These are phyloP conservation scores for Wallacemonas collosoma DNA, from an alignment of 208 protist genomes.

Conservation along the genomic window DNA sequence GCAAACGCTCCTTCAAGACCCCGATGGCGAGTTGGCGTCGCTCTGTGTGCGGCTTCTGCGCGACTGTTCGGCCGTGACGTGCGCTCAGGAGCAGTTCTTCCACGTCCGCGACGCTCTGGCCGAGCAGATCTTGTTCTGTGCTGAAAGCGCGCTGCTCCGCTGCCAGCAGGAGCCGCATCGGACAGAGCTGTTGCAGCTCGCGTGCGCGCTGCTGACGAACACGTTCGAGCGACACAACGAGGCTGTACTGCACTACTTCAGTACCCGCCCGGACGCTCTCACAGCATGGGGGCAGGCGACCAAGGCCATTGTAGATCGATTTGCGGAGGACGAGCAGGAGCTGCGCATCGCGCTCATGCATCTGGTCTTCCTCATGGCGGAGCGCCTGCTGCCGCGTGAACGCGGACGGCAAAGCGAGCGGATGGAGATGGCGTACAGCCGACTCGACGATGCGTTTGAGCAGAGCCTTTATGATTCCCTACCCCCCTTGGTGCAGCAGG, in stretches of 20 bases:
- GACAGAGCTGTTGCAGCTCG: slow-evolving; percentile 51
- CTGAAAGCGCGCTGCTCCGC: slow-evolving; percentile 24
- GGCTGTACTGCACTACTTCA: slow-evolving; percentile 45
- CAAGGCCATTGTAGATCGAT: slow-evolving; percentile 40
- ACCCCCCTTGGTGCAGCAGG: background rate
- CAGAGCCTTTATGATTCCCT: background rate
- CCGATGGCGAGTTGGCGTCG: slow-evolving; percentile 29
- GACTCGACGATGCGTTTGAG: slow-evolving; percentile 18
- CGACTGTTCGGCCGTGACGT: slow-evolving; percentile 55
- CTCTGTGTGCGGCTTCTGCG: slow-evolving; percentile 56
- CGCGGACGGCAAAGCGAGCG: slow-evolving; percentile 10
- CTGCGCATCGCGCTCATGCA: slow-evolving; percentile 75
- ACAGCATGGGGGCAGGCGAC: slow-evolving; percentile 52
- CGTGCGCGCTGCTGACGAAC: slow-evolving; percentile 74
- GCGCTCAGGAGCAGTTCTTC: slow-evolving; percentile 52
- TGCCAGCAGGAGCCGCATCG: slow-evolving; percentile 20
- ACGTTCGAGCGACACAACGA: slow-evolving; percentile 75
- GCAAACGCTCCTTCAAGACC: slow-evolving; percentile 41
- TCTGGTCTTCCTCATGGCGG: slow-evolving; percentile 71
- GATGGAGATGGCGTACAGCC: slow-evolving; percentile 7
- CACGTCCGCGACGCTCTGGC: slow-evolving; percentile 43
- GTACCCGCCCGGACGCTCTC: slow-evolving; percentile 37
- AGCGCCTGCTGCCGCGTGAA: slow-evolving; percentile 51
- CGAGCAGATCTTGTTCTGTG: slow-evolving; percentile 36
- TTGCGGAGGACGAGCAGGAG: slow-evolving; percentile 71